These are phyloP conservation scores for Plenodomus tracheiphilus DNA, from an alignment of 2,329 filamentous ascomycete genomes.

Conservation along the genomic window DNA sequence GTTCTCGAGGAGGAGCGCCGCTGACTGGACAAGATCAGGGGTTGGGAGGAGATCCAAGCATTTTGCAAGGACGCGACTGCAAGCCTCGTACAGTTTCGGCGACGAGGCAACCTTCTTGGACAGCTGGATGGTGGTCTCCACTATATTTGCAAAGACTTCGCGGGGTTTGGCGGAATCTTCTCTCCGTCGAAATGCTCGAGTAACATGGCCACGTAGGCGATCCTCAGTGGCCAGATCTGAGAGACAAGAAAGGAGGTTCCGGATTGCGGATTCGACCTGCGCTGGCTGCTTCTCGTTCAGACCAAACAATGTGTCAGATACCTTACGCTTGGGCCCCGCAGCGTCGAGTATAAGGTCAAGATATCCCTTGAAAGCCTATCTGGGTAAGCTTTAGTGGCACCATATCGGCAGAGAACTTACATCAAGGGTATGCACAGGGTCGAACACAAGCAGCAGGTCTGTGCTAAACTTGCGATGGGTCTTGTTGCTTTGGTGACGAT, in stretches of 20 bases:
- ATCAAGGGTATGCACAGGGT: slow-evolving; percentile 71
- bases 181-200: slow-evolving; percentile 34
- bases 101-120: slow-evolving; percentile 63
- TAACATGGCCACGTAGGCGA: slow-evolving; percentile 35
- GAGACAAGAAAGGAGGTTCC: slow-evolving; percentile 45
- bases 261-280: slow-evolving; percentile 42
- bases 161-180: slow-evolving; percentile 32
- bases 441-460: slow-evolving; percentile 73
- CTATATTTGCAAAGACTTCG: slow-evolving; percentile 40
- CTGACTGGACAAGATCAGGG: slow-evolving; percentile 83
- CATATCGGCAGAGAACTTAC: neutral
- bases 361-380: slow-evolving; percentile 68
- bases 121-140: slow-evolving; percentile 54
- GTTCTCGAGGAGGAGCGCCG: slow-evolving; percentile 77
- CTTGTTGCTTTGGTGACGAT: slow-evolving; percentile 80
- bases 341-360: slow-evolving; percentile 75
- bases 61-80: slow-evolving; percentile 73
- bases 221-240: slow-evolving; percentile 42
- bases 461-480: slow-evolving; percentile 74
- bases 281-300: slow-evolving; percentile 53
- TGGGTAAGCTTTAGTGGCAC: neutral
- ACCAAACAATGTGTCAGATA: slow-evolving; percentile 74
- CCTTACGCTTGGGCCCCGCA: slow-evolving; percentile 71
- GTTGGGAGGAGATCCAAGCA: slow-evolving; percentile 85
- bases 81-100: slow-evolving; percentile 44